Conservation (phyloP, 129 eudicot species). For the Flaveria brownii region DNA sequence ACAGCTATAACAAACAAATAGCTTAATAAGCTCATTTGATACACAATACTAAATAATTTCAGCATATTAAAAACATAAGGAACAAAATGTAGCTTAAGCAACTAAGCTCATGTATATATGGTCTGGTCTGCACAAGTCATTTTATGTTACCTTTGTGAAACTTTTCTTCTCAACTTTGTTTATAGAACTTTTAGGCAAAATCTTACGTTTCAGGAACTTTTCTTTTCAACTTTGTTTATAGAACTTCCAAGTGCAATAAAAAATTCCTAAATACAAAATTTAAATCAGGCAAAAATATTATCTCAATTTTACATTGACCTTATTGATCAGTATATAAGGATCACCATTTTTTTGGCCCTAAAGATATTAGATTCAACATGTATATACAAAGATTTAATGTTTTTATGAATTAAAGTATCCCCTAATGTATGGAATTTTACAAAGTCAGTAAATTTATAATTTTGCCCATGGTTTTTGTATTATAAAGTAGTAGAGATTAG, state of each 20-base stretch:
- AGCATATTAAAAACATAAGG: slow-evolving; percentile 5
- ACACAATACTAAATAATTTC: slow-evolving; percentile 3
- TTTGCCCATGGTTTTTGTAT: too few species aligned
- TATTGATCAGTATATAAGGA: too few species aligned
- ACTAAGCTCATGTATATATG: background rate
- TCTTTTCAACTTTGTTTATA: too few species aligned
- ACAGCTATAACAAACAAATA: slow-evolving; percentile 42
- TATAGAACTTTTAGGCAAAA: background rate
- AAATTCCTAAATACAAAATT: background rate
- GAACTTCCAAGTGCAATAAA: background rate
- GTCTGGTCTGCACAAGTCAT: background rate
- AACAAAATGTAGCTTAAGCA: background rate
- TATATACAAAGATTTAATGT: too few species aligned
- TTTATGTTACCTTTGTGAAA: background rate
- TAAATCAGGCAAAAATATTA: background rate
- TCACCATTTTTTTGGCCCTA: too few species aligned
- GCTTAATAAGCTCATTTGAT: slow-evolving; percentile 8
- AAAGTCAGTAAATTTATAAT: too few species aligned
- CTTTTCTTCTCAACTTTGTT: slow-evolving; percentile 11
- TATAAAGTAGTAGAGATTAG: too few species aligned
- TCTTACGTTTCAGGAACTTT: too few species aligned
- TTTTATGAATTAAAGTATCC: too few species aligned
- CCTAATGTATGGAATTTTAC: too few species aligned
- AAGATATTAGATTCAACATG: too few species aligned
- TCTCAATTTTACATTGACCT: too few species aligned